Evolutionary conservation across 345 rosid genomes (phyloP), one percentile per base, ranked within the genome.

Genomic region (Syzygium oleosum): DNA sequence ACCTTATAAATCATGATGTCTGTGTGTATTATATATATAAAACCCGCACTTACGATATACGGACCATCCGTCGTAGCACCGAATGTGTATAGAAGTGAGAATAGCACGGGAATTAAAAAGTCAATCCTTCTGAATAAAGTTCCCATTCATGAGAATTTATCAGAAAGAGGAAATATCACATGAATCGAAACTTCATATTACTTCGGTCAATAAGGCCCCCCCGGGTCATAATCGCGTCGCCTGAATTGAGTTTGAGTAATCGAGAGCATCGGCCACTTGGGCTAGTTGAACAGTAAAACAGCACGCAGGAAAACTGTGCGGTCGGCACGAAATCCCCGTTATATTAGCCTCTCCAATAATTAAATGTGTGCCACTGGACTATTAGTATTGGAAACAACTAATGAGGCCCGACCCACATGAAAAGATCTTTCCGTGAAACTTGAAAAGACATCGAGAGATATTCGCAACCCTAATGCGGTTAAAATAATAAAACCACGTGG

Each of bases 301-400:
- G 43, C 22, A 3, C 16, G 8, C 31, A 2, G 2, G 12, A 12
- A 68, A 68, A 34, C 5, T 5, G 12, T 0, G 41, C 0, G 9
- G 25, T 10, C 23, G 4, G 9, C 7, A 34, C 13, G 19, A 68
- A 34, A 29, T 17, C 23, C 23, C 43, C 79, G 12, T 31, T 17
- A 8, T 16, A 68, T 17, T 9, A 7, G 12, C 46, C 4, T 34
- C 25, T 3, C 43, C 38, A 17, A 41, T 4, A 25, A 68, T 34
- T 16, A 34, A 68, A 5, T 34, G 2, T 9, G 46, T 19, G 43
- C 80, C 80, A 2, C 12, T 8, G 23, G 46, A 34, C 7, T 17
- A 34, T 17, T 68, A 9, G 46, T 38, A 5, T 34, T 17, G 19
- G 46, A 9, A 34, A 17, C 80, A 22, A 3, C 46, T 16, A 21